Evolutionary conservation across 495 filamentous ascomycete genomes (phyloP).

Genomic region (Aspergillus cristatus): DNA sequence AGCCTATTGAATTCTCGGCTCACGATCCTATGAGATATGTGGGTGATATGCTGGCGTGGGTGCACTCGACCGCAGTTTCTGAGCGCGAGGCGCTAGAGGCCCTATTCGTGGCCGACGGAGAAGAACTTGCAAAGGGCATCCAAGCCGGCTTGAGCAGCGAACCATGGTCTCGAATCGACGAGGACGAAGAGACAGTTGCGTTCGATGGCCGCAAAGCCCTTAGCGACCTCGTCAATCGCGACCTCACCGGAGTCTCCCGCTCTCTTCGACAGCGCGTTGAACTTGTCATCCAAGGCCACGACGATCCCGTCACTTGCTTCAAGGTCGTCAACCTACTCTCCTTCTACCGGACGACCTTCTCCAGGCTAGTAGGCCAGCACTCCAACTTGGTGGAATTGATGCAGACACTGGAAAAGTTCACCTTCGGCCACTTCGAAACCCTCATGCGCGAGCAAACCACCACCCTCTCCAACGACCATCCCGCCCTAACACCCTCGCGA

Average conservation of each 20-base stretch:
- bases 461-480: slow-evolving; percentile 60
- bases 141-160: slow-evolving; percentile 79
- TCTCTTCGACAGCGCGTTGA: slow-evolving; percentile 76
- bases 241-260: slow-evolving; percentile 68
- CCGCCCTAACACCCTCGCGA: slow-evolving; percentile 36
- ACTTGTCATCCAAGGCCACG: slow-evolving; percentile 85
- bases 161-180: slow-evolving; percentile 59
- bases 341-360: slow-evolving; percentile 84
- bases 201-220: slow-evolving; percentile 82
- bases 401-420: slow-evolving; percentile 59
- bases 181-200: slow-evolving; percentile 47
- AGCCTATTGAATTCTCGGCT: slow-evolving; percentile 89
- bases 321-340: slow-evolving; percentile 78
- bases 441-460: slow-evolving; percentile 70
- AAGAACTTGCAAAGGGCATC: slow-evolving; percentile 79
- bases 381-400: slow-evolving; percentile 65
- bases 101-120: slow-evolving; percentile 85
- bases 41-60: slow-evolving; percentile 97
- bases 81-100: slow-evolving; percentile 89
- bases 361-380: slow-evolving; percentile 60
- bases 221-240: slow-evolving; percentile 79
- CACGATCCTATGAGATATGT: slow-evolving; percentile 90
- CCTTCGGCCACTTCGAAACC: slow-evolving; percentile 71
- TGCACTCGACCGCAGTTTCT: slow-evolving; percentile 85
- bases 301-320: slow-evolving; percentile 81